phyloP scores from a whole-genome alignment of 441 rosid species.

The Macaranga tanarius region DNA sequence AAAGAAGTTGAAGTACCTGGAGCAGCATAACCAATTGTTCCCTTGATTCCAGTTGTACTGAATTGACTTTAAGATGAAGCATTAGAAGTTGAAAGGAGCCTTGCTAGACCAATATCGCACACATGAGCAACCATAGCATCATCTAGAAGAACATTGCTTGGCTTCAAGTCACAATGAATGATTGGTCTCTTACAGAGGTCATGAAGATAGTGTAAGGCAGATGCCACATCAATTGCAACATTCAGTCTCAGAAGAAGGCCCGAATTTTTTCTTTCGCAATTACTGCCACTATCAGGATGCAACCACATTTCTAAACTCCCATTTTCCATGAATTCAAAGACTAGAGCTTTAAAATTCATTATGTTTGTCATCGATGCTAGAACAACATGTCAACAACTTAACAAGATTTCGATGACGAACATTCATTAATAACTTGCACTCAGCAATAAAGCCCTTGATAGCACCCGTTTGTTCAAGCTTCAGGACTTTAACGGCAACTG shows the following conservation, averaged over 20 bases:
- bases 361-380: conserved; percentile 25
- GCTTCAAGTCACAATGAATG: conserved; percentile 23
- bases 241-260: conserved; percentile 26
- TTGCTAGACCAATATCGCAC: conserved; percentile 20
- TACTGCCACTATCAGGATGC: conserved; percentile 6
- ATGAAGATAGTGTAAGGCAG: conserved; percentile 38
- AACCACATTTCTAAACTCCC: conserved; percentile 36
- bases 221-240: conserved; percentile 33
- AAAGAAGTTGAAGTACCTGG: conserved; percentile 15
- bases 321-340: conserved; percentile 32
- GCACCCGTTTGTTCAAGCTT: conserved; percentile 30
- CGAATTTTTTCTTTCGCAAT: not conserved
- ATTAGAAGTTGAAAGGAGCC: not conserved
- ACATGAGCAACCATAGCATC: conserved; percentile 14
- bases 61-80: not conserved
- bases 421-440: conserved; percentile 27
- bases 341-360: conserved; percentile 36
- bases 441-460: conserved; percentile 29
- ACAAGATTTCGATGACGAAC: conserved; percentile 34
- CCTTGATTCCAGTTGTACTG: conserved; percentile 12
- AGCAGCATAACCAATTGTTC: conserved; percentile 22
- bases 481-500: conserved; percentile 32
- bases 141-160: conserved; percentile 35
- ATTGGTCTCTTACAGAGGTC: conserved; percentile 24
- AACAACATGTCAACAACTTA: conserved; percentile 25